Evolutionary conservation across 495 filamentous ascomycete genomes (phyloP), one percentile per base, ranked within the genome.

Genomic region (Pseudoneurospora amorphoporcata): DNA sequence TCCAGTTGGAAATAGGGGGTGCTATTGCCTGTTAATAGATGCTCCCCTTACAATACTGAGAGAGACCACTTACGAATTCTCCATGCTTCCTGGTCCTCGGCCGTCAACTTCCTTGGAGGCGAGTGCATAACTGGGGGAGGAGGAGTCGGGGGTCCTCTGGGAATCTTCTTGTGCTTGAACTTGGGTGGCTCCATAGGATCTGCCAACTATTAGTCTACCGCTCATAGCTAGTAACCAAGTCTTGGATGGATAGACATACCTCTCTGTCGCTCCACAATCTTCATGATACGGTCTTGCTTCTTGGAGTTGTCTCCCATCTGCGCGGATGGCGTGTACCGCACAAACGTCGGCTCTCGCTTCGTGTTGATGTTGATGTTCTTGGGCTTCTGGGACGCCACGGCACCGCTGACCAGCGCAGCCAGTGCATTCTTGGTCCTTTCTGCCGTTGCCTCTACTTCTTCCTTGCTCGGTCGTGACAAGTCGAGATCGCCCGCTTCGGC

Each of bases 181-280:
- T 98, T 98, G 2, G 95, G 95, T 16, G 96, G 96, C 78, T 98
- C 96, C 92, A 99, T 95, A 0, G 95, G 95, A 84, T 99, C 95
- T 78, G 69, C 3, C 8, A 35, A 38, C 69, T 40, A 72, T 71
- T 38, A 42, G 39, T 70, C 23, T 38, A 37, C 14, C 53, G 53
- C 53, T 29, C 14, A 17, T 17, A 65, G 2, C 53, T 65, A 16
- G 3, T 65, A 2, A 16, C 1, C 29, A 65, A 35, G 3, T 65
- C 53, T 8, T 8, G 6, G 53, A 35, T 65, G 53, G 35, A 37
- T 9, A 47, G 35, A 72, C 76, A 72, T 70, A 79, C 77, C 77
- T 73, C 90, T 88, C 82, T 98, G 95, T 43, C 93, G 86, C 79
- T 97, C 93, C 58, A 98, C 92, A 78, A 99, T 98, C 84, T 98